Conservation (phyloP, 345 rosid genomes). For the Citrus australasica region DNA sequence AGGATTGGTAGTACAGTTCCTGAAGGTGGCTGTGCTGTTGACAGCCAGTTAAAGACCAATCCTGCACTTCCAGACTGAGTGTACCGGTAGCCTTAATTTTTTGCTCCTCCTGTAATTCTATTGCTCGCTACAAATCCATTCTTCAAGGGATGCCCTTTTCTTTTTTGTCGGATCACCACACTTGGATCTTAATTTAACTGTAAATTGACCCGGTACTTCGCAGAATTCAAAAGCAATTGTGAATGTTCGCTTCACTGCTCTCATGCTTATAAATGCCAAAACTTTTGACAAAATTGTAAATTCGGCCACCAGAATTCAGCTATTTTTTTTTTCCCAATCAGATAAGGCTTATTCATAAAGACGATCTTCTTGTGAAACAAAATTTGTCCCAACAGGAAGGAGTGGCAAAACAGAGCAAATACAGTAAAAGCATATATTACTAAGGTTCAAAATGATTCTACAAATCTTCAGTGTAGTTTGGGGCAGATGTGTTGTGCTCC, state of each 20-base stretch:
- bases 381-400: background rate
- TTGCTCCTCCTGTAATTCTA: background rate
- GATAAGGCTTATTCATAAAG: background rate
- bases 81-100: no score
- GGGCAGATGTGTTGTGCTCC: no score
- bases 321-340: no score
- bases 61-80: background rate
- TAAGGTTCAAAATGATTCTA: background rate
- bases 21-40: conserved; percentile 64
- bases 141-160: background rate
- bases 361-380: background rate
- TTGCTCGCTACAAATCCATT: conserved; percentile 3
- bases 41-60: conserved; percentile 35
- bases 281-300: background rate
- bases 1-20: conserved; percentile 68
- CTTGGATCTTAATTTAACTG: background rate
- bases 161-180: background rate
- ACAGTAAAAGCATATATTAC: background rate
- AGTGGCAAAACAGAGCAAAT: background rate
- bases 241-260: background rate
- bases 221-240: background rate
- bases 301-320: no score
- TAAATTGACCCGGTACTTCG: conserved; percentile 3
- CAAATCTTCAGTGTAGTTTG: no score
- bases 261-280: background rate